phyloP scores from a whole-genome alignment of 306 rosid species.

The Astragalus glycyphyllos region DNA sequence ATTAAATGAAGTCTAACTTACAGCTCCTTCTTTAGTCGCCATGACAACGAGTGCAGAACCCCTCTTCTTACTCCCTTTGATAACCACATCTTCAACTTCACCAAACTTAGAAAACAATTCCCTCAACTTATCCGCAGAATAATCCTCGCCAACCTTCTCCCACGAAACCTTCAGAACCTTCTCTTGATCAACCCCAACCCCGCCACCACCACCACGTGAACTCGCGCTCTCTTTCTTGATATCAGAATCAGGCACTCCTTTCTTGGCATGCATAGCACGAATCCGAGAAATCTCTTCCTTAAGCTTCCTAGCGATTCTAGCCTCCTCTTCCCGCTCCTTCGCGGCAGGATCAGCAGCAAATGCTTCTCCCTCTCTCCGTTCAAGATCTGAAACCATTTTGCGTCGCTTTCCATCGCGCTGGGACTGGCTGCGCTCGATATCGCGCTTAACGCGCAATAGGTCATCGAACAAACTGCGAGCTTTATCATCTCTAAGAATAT shows the following conservation, averaged over 20 bases:
- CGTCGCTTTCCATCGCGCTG: slow-evolving; percentile 81
- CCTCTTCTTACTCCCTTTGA: slow-evolving; percentile 74
- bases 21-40: slow-evolving; percentile 85
- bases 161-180: slow-evolving; percentile 88
- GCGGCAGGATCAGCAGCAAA: slow-evolving; percentile 58
- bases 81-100: slow-evolving; percentile 87
- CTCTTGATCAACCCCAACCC: slow-evolving; percentile 60
- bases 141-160: slow-evolving; percentile 84
- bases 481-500: slow-evolving; percentile 79
- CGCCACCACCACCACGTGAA: slow-evolving; percentile 24
- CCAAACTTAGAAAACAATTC: slow-evolving; percentile 78
- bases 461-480: slow-evolving; percentile 85
- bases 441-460: slow-evolving; percentile 71
- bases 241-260: slow-evolving; percentile 33
- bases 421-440: slow-evolving; percentile 63
- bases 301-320: slow-evolving; percentile 66
- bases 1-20: slow-evolving; percentile 43
- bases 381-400: slow-evolving; percentile 91
- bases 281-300: slow-evolving; percentile 80
- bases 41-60: slow-evolving; percentile 92
- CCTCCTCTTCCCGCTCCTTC: slow-evolving; percentile 72
- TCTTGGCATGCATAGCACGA: slow-evolving; percentile 71
- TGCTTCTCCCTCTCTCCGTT: slow-evolving; percentile 73
- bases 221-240: slow-evolving; percentile 36
- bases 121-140: slow-evolving; percentile 71